These are phyloP conservation scores for Tylopilus sp. DNA, from an alignment of 1,284 basidiomycete genomes.

Conservation along the genomic window DNA sequence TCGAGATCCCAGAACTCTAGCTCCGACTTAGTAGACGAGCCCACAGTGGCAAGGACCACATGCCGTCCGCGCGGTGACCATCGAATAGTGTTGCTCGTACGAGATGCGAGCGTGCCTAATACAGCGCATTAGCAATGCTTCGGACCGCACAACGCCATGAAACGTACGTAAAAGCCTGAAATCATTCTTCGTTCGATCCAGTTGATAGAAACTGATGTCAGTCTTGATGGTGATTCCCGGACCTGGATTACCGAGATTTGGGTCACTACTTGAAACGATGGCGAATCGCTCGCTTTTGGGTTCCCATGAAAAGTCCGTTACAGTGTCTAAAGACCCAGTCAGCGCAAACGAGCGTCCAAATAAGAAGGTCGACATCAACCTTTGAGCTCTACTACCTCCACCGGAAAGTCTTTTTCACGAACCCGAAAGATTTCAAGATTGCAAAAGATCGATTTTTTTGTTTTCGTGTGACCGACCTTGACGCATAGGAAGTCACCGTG, in stretches of 20 bases:
- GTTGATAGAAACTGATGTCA: slow-evolving; percentile 94
- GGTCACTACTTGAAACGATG: slow-evolving; percentile 92
- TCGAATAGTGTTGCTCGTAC: slow-evolving; percentile 92
- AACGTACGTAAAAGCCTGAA: slow-evolving; percentile 84
- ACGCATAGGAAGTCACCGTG: slow-evolving; percentile 99
- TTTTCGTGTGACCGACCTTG: slow-evolving; percentile 99
- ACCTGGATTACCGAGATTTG: slow-evolving; percentile 86
- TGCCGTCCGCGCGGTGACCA: slow-evolving; percentile 98
- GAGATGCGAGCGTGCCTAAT: slow-evolving; percentile 75
- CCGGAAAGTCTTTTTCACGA: slow-evolving; percentile 96
- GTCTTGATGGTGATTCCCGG: slow-evolving; percentile 95
- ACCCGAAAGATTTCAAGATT: slow-evolving; percentile 98
- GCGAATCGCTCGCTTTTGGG: slow-evolving; percentile 95
- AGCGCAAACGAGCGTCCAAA: slow-evolving; percentile 7
- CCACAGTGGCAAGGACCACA: slow-evolving; percentile 94
- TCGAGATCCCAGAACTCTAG: slow-evolving; percentile 99
- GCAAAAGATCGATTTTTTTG: slow-evolving; percentile 98
- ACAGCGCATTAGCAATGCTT: slow-evolving; percentile 5
- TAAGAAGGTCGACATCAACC: slow-evolving; percentile 47
- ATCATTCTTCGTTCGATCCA: slow-evolving; percentile 92
- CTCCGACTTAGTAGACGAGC: slow-evolving; percentile 93
- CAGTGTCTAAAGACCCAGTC: slow-evolving; percentile 67
- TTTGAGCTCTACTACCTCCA: slow-evolving; percentile 97
- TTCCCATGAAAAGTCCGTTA: slow-evolving; percentile 98
- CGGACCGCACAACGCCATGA: slow-evolving; percentile 4